Evolutionary conservation across 768 basidiomycete genomes (phyloP), one percentile per base, ranked within the genome.

Genomic region (Crucibulum laeve): DNA sequence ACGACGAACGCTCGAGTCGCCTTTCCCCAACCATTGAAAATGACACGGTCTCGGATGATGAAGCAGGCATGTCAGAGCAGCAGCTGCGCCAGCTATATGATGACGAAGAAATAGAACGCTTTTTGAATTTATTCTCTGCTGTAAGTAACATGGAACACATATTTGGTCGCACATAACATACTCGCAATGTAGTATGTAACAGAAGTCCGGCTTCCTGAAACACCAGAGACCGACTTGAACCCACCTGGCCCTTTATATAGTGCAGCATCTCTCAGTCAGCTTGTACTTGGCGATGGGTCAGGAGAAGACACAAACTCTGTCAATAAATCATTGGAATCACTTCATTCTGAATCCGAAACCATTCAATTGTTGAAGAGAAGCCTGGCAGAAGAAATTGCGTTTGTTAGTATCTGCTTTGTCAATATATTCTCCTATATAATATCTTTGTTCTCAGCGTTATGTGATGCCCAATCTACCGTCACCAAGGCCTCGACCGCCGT

Each of bases 61-160:
- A 37, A 36, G 59, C 64, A 56, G 63, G 64, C 3, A 54, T 80
- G 21, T 70, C 73, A 5, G 80, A 84, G 53, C 57, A 61, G 19
- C 65, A 82, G 51, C 64, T 85, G 15, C 66, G 84, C 30, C 70
- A 77, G 30, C 51, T 79, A 21, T 84, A 78, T 47, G 82, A 85
- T 19, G 70, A 76, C 42, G 80, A 83, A 54, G 81, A 84, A 61
- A 75, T 83, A 11, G 70, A 79, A 13, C 64, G 79, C 21, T 84
- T 80, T 54, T 60, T 85, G 22, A 55, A 62, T 34, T 54, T 84
- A n/a, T 86, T 86, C 59, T 76, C 80, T 32, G 65, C 71, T 25
- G 82, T 82, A 53, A 56, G 74, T 63, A 36, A n/a, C 45, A 13
- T 1, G 11, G 13, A 10, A 18, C 18, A 1, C 18, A 36, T 36